phyloP scores from a whole-genome alignment of 441 rosid genomes.

The Eruca vesicaria region DNA sequence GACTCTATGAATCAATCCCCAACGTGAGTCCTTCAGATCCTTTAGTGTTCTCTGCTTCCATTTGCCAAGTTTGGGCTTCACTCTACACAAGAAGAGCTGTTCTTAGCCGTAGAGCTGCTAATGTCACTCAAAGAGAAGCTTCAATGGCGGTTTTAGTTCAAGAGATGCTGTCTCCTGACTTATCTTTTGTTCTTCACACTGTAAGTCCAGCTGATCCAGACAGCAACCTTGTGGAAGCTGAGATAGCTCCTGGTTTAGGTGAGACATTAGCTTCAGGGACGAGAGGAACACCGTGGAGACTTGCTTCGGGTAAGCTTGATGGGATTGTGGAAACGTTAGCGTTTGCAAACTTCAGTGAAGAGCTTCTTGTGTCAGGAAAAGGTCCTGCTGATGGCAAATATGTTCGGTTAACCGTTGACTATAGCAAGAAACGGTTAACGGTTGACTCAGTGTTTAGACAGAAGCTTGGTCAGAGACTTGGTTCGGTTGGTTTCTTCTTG shows the following conservation, averaged over 20 bases:
- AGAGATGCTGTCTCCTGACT: slow-evolving; percentile 90
- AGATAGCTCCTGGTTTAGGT: slow-evolving; percentile 94
- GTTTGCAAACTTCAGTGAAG: slow-evolving; percentile 94
- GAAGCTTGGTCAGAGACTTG: slow-evolving; percentile 80
- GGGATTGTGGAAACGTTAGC: slow-evolving; percentile 71
- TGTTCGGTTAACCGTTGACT: slow-evolving; percentile 63
- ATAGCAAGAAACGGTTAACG: slow-evolving; percentile 86
- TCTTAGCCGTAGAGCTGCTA: slow-evolving; percentile 85
- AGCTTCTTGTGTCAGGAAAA: slow-evolving; percentile 59
- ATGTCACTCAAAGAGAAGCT: slow-evolving; percentile 81
- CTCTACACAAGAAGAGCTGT: slow-evolving; percentile 93
- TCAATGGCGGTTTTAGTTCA: slow-evolving; percentile 92
- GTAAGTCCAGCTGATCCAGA: slow-evolving; percentile 81
- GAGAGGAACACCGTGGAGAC: slow-evolving; percentile 95
- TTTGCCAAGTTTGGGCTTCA: slow-evolving; percentile 95
- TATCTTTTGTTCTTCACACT: slow-evolving; percentile 93
- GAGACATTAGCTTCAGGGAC: slow-evolving; percentile 97
- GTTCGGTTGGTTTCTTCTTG: slow-evolving; percentile 78
- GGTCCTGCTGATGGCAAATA: slow-evolving; percentile 87
- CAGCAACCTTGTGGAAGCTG: slow-evolving; percentile 72
- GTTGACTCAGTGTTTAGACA: slow-evolving; percentile 63
- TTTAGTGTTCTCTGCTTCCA: slow-evolving; percentile 54
- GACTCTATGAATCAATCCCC: slow-evolving; percentile 92
- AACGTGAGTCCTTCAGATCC: slow-evolving; percentile 83
- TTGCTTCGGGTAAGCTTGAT: slow-evolving; percentile 77